Conservation (phyloP, 1,139 yeast genomes). For the Kurtzmaniella quercitrusa region DNA sequence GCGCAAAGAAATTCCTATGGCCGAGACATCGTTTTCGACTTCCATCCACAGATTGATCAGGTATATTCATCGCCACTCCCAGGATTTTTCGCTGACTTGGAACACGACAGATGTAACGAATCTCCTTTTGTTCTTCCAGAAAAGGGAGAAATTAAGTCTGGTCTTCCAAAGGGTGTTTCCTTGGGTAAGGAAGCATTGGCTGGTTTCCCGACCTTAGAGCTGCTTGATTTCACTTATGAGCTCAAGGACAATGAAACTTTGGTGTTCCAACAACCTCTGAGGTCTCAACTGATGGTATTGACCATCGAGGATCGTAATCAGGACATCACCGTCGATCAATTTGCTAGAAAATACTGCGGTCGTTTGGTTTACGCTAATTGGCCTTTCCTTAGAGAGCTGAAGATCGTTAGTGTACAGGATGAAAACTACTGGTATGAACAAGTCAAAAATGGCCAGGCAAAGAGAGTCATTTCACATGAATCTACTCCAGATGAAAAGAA, state of each 20-base stretch:
- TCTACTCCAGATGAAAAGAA: slow-evolving; percentile 38
- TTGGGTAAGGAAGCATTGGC: slow-evolving; percentile 70
- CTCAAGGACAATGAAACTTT: slow-evolving; percentile 60
- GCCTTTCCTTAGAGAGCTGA: slow-evolving; percentile 87
- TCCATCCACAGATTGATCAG: slow-evolving; percentile 71
- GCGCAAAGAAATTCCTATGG: slow-evolving; percentile 72
- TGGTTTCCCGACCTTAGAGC: slow-evolving; percentile 82
- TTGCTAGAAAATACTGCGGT: slow-evolving; percentile 58
- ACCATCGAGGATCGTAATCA: slow-evolving; percentile 50
- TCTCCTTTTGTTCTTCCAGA: slow-evolving; percentile 48
- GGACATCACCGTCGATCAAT: slow-evolving; percentile 46
- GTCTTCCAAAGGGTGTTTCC: slow-evolving; percentile 64
- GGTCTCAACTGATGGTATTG: slow-evolving; percentile 77
- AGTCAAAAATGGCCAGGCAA: slow-evolving; percentile 26
- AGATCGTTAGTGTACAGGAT: slow-evolving; percentile 62
- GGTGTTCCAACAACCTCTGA: slow-evolving; percentile 82
- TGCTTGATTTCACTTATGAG: slow-evolving; percentile 55
- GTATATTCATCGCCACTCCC: slow-evolving; percentile 77
- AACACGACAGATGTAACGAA: slow-evolving; percentile 74
- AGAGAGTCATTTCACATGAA: slow-evolving; percentile 36
- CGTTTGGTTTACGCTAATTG: slow-evolving; percentile 71
- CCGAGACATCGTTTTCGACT: slow-evolving; percentile 57
- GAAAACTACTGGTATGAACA: slow-evolving; percentile 43
- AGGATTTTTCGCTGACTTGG: slow-evolving; percentile 71
- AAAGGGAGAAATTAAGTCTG: slow-evolving; percentile 47